These are phyloP conservation scores for Trametes versicolor DNA, from an alignment of 1,284 basidiomycete species.

Conservation along the genomic window DNA sequence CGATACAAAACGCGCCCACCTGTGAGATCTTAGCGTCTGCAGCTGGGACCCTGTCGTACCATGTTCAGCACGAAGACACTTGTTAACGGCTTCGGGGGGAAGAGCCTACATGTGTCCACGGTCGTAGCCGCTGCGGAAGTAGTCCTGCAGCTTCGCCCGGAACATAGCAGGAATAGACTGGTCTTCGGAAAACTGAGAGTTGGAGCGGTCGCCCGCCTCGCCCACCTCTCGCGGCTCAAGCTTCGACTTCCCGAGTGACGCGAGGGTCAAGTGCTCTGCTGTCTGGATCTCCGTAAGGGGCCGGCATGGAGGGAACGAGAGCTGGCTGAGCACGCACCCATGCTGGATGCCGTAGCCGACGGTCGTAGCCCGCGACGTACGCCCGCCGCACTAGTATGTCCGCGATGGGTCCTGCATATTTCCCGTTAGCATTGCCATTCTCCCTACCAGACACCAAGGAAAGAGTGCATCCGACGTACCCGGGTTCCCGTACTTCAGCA, in stretches of 20 bases:
- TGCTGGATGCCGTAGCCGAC: constrained; percentile 89
- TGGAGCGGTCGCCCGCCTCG: constrained; percentile 71
- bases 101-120: constrained; percentile 90
- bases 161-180: constrained; percentile 80
- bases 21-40: constrained; percentile 95
- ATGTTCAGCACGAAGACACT: not conserved
- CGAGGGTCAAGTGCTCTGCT: constrained; percentile 88
- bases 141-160: constrained; percentile 88
- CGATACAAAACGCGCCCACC: constrained; percentile 46
- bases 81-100: not conserved
- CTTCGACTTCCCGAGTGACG: constrained; percentile 70
- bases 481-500: constrained; percentile 80
- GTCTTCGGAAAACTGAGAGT: constrained; percentile 92
- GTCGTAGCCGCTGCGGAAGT: constrained; percentile 96
- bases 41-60: constrained; percentile 83
- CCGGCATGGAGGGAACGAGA: not conserved
- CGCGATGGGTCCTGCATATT: constrained; percentile 76
- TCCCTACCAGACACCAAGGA: constrained; percentile 1
- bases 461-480: constrained; percentile 52
- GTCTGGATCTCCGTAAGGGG: constrained; percentile 62
- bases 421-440: constrained; percentile 19
- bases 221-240: constrained; percentile 46
- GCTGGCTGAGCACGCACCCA: constrained; percentile 69
- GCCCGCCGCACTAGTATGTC: constrained; percentile 85
- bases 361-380: constrained; percentile 92